Base-by-base conservation (phyloP, 2,329 filamentous ascomycete genomes). In the Fusarium cicatricum region DNA sequence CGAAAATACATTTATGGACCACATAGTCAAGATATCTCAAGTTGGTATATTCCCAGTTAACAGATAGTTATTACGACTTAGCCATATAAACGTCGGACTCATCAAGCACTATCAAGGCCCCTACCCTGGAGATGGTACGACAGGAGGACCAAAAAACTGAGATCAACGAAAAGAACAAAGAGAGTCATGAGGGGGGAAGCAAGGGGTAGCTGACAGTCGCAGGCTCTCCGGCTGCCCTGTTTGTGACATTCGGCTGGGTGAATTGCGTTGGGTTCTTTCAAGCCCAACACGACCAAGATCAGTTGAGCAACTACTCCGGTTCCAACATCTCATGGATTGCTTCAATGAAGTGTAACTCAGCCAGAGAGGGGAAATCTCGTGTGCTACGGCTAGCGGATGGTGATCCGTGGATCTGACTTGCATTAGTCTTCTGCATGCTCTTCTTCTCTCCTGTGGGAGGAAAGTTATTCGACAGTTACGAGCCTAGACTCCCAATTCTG, bases 401-500 rank as follows among this genome's bases (percentile, higher is more conserved):
- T 49, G 45, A 52, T 16, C 21, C 26, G n/a, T 17, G 15, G 49
- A 26, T 17, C 38, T 40, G 39, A 36, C 14, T 32, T 49, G 23
- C 3, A 6, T 4, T 43, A 65, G 62, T 66, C 39, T 67, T 67
- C 23, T 65, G 60, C 50, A 70, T 75, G 19, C 76, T 77, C 50
- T 71, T 78, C 50, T 58, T 60, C 26, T 58, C 53, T 2, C 59
- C 62, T 14, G 38, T 63, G 4, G 72, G 71, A 55, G 61, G 70
- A 59, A 56, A 51, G 44, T 58, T 86, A 3, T 87, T 82, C 62
- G 87, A 89, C 63, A 81, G 78, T 58, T 81, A 84, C 58, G 86
- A 86, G 0, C 83, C 85, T 1, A 78, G 78, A 29, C 76, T 75
- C 33, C 69, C 88, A 3, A 68, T 85, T 3, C 23, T 82, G 2